Evolutionary conservation across 768 basidiomycete species (phyloP), one percentile per base, ranked within the genome.

Genomic region (Ramaria sp.): DNA sequence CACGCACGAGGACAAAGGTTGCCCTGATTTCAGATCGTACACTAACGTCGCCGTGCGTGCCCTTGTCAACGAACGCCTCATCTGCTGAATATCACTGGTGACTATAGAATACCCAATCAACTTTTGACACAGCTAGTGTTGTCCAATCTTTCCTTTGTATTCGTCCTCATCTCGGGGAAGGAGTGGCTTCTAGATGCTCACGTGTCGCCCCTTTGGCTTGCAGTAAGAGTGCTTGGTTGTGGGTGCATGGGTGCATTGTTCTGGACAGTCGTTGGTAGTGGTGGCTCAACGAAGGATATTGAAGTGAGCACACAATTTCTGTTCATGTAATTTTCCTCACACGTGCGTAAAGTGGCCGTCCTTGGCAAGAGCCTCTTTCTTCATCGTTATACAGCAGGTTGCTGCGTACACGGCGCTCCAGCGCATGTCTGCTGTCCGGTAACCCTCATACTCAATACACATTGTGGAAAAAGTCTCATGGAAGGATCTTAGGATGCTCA

Each of bases 161-260:
- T 81, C 18, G 73, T 81, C 4, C 67, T 84, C 34, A 76, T 81
- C 65, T 74, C 79, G 5, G 73, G 78, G 48, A 86, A 85, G 68
- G 83, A 81, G 61, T 78, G 79, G 70, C 66, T 88, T 6, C 67
- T 89, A 45, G 71, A 78, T 16, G 75, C 76, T 37, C 82, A 86
- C 64, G 77, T 82, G 20, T 82, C 82, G 6, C 76, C 84, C 8
- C 82, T 88, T 62, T 89, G 86, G 88, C 72, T 87, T 13, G 71
- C 84, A 32, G 81, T 88, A 70, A 71, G 85, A 58, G 74, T 87
- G 48, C 70, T 89, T 50, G 83, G 82, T 3, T 79, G 81, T 59
- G 83, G 79, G n/a, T 83, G 78, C n/a, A 61, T 86, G 51, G 81
- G 78, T 18, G 74, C 79, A 41, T 59, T 85, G 43, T 66, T 78